These are phyloP conservation scores for Tillandsia fasciculata DNA, from an alignment of 176 grass and related monocot genomes.

Conservation along the genomic window DNA sequence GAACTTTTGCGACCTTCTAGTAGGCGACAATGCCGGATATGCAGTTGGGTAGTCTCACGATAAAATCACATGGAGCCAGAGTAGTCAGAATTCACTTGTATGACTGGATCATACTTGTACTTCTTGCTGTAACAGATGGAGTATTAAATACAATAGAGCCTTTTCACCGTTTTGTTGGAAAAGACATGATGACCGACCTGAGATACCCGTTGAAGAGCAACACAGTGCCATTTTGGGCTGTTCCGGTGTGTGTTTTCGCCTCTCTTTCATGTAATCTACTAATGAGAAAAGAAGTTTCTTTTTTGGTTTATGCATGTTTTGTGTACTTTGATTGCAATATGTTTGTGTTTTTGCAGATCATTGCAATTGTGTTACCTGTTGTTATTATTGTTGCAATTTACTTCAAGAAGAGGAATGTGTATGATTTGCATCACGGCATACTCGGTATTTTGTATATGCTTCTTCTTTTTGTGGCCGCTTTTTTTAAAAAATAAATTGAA, in stretches of 20 bases:
- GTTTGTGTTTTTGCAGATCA: not conserved
- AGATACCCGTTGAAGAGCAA: slow-evolving; percentile 71
- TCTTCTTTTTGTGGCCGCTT: not conserved
- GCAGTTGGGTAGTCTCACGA: slow-evolving; percentile 51
- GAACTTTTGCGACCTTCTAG: not conserved
- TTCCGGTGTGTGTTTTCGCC: slow-evolving; percentile 41
- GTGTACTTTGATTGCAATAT: not conserved
- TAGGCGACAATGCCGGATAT: slow-evolving; percentile 46
- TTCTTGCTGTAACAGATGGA: slow-evolving; percentile 55
- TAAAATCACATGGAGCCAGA: slow-evolving; percentile 57
- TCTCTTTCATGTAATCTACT: no score
- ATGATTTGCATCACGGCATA: slow-evolving; percentile 43
- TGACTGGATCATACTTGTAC: slow-evolving; percentile 75
- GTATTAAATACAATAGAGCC: slow-evolving; percentile 66
- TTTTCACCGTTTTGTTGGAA: slow-evolving; percentile 76
- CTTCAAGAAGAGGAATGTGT: slow-evolving; percentile 34
- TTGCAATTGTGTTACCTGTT: slow-evolving; percentile 13
- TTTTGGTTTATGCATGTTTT: no score
- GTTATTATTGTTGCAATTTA: slow-evolving; percentile 30
- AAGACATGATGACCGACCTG: slow-evolving; percentile 81
- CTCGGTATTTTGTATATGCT: slow-evolving; percentile 11
- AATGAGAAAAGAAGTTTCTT: no score
- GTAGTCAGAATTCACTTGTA: slow-evolving; percentile 66
- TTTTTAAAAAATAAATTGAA: not conserved
- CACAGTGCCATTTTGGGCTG: slow-evolving; percentile 74